Percentiles rank a stretch among this genome's conserved stretches.
Conservation (phyloP, 768 basidiomycete species). For the Boletus rex-veris region DNA sequence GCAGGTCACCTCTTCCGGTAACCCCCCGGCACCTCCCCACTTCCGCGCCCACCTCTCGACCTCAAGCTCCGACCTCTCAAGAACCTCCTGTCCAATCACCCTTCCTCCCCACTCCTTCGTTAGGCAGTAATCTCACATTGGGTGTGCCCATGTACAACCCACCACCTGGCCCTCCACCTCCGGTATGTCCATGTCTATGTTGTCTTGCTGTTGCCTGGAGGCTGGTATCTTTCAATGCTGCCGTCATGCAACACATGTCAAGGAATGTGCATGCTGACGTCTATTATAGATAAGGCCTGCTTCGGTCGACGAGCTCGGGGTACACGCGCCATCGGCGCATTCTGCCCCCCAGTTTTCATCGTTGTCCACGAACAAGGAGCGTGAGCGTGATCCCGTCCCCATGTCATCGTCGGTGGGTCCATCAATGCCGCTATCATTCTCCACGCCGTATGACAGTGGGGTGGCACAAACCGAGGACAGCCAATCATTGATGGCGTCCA, state of each 20-base stretch:
- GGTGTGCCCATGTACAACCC: constrained; percentile 9
- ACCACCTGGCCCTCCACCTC: too few species aligned
- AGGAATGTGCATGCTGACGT: constrained; percentile 15
- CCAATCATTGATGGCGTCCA: constrained; percentile 37
- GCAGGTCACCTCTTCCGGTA: constrained; percentile 47
- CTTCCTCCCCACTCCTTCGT: constrained; percentile 32
- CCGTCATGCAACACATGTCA: too few species aligned
- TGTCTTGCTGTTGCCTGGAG: constrained; percentile 20
- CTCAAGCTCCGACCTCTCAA: neutral
- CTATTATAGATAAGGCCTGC: constrained; percentile 6
- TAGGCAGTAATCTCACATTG: constrained; percentile 30
- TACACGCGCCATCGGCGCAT: constrained; percentile 5
- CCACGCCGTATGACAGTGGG: constrained; percentile 7
- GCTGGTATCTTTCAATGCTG: constrained; percentile 10
- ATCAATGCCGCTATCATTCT: constrained; percentile 1
- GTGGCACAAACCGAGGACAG: constrained; percentile 17
- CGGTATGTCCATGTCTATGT: constrained; percentile 10
- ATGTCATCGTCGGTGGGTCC: constrained; percentile 9
- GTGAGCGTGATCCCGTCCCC: constrained; percentile 33
- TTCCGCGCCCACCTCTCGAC: constrained; percentile 2
- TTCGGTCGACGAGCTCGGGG: constrained; percentile 30
- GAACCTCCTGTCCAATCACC: constrained; percentile 6
- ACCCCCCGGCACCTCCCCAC: constrained; percentile 27
- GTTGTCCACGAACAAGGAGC: constrained; percentile 48
- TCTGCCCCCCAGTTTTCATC: constrained; percentile 52